Conservation (phyloP, 441 rosid species). For the Erysimum pusillum region DNA sequence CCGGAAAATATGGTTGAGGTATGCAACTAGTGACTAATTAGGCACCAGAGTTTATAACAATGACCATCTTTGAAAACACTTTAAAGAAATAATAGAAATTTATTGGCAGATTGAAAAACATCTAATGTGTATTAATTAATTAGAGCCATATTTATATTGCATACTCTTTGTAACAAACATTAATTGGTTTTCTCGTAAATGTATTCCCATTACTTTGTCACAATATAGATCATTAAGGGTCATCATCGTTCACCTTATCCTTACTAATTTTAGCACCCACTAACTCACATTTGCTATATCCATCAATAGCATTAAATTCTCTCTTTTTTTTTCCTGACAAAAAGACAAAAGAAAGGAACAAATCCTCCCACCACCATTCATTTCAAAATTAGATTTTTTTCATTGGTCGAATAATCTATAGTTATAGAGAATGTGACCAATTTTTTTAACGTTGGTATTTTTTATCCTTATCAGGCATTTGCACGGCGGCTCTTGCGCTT, state of each 20-base stretch:
- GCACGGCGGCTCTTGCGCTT: slow-evolving; percentile 81
- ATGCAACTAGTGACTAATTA: background rate
- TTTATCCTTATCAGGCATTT: slow-evolving; percentile 63
- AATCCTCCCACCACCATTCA: slow-evolving; percentile 32
- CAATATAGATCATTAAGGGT: slow-evolving; percentile 23
- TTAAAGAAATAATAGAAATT: background rate
- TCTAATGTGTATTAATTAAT: background rate
- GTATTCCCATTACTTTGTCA: slow-evolving; percentile 4
- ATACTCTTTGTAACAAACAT: background rate
- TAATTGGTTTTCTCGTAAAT: background rate
- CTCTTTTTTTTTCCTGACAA: slow-evolving; percentile 3
- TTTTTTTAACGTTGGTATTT: slow-evolving; percentile 14
- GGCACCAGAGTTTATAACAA: background rate
- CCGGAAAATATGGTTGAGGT: background rate
- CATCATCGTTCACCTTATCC: slow-evolving; percentile 39
- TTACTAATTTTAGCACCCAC: slow-evolving; percentile 41
- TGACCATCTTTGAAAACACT: background rate
- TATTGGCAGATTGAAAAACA: background rate
- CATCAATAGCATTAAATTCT: slow-evolving; percentile 1
- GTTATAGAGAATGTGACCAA: slow-evolving; percentile 6
- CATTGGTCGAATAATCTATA: slow-evolving; percentile 15
- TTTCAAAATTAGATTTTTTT: slow-evolving; percentile 3
- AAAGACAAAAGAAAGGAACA: slow-evolving; percentile 26
- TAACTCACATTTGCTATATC: slow-evolving; percentile 34
- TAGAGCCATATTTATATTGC: background rate